phyloP scores from a whole-genome alignment of 495 filamentous ascomycete genomes.

The Lentithecium fluviatile region DNA sequence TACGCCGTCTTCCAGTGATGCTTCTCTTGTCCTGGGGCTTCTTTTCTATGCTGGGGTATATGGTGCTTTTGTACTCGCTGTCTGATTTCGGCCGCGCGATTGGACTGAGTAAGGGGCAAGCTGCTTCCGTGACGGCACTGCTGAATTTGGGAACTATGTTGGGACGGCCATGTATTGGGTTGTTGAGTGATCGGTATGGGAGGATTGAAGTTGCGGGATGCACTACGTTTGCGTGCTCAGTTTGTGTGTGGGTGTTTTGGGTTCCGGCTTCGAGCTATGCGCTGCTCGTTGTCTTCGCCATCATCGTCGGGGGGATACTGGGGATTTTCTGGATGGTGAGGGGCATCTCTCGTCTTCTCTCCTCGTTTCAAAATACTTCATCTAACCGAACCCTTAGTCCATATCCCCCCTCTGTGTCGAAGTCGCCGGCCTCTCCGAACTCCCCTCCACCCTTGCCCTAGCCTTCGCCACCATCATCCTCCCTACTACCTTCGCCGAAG shows the following conservation, averaged over 20 bases:
- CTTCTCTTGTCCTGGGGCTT: conserved; percentile 31
- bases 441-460: conserved; percentile 27
- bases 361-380: neutral
- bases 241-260: conserved; percentile 22
- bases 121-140: conserved; percentile 10
- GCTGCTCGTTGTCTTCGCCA: conserved; percentile 19
- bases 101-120: conserved; percentile 13
- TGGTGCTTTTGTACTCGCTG: conserved; percentile 26
- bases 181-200: conserved; percentile 23
- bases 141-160: conserved; percentile 31
- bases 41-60: conserved; percentile 33
- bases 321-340: conserved; percentile 38
- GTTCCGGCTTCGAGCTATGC: conserved; percentile 20
- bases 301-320: conserved; percentile 23
- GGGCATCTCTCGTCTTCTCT: neutral
- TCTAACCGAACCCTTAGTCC: conserved; percentile 11
- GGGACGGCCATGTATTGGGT: conserved; percentile 25
- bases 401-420: conserved; percentile 32
- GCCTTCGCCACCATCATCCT: conserved; percentile 26
- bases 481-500: conserved; percentile 29
- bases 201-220: conserved; percentile 21
- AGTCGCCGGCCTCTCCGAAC: conserved; percentile 23
- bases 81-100: conserved; percentile 29
- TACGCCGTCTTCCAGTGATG: conserved; percentile 15
- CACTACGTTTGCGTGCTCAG: conserved; percentile 10